phyloP scores from a whole-genome alignment of 352 stramenopile species.

The Phytophthora ramorum region DNA sequence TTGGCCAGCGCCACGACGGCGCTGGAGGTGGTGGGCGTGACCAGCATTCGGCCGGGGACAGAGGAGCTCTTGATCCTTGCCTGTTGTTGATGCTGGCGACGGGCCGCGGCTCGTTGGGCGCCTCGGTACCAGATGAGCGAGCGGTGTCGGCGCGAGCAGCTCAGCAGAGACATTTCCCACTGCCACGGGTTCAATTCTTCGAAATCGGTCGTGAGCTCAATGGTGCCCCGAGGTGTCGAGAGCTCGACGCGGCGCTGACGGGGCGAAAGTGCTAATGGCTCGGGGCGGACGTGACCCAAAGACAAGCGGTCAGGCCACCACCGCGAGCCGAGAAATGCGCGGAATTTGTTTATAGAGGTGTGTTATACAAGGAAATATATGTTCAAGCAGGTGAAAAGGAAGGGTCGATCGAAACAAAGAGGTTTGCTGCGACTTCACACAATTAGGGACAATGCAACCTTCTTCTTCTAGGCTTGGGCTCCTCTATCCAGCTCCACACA shows the following conservation, averaged over 20 bases:
- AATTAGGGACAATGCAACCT: background rate
- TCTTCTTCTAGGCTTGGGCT: background rate
- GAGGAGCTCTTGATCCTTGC: slow-evolving; percentile 7
- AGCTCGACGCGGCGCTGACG: background rate
- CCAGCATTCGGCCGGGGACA: slow-evolving; percentile 12
- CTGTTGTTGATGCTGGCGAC: slow-evolving; percentile 34
- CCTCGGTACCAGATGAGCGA: slow-evolving; percentile 53
- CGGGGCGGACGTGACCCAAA: background rate
- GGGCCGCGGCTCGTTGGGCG: slow-evolving; percentile 44
- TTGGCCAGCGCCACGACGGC: slow-evolving; percentile 25
- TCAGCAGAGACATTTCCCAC: slow-evolving; percentile 71
- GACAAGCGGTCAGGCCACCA: slow-evolving; percentile 17
- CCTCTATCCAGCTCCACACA: background rate
- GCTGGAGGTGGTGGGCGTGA: slow-evolving; percentile 20
- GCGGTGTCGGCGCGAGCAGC: slow-evolving; percentile 57
- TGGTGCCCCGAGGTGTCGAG: slow-evolving; percentile 17
- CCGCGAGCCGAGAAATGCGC: background rate
- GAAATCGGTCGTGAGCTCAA: slow-evolving; percentile 41
- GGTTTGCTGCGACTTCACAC: no score
- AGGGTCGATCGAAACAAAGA: background rate
- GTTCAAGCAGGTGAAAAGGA: background rate
- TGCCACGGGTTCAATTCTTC: slow-evolving; percentile 49
- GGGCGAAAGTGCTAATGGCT: slow-evolving; percentile 14
- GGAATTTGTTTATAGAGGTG: background rate
- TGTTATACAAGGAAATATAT: background rate